Evolutionary conservation across 2,329 filamentous ascomycete species (phyloP).

Genomic region (Talaromyces sp.): DNA sequence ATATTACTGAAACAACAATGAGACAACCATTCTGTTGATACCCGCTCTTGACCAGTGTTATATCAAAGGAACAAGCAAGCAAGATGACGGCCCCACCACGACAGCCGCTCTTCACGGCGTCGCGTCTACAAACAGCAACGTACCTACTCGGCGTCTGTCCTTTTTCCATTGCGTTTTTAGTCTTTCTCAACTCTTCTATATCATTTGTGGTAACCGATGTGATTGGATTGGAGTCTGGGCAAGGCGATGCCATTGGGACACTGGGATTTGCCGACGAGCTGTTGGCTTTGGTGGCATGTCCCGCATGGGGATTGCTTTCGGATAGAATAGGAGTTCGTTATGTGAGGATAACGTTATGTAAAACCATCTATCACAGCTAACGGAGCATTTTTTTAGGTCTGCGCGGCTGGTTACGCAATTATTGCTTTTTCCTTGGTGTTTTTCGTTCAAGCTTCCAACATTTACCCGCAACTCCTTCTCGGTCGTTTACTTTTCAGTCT

Average conservation of each 20-base stretch:
- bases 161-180: slow-evolving; percentile 61
- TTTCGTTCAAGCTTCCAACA: slow-evolving; percentile 78
- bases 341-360: slow-evolving; percentile 25
- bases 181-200: slow-evolving; percentile 60
- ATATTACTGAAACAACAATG: neutral
- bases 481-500: slow-evolving; percentile 83
- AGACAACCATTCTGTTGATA: neutral
- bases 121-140: slow-evolving; percentile 50
- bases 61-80: neutral
- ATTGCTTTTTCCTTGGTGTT: slow-evolving; percentile 71
- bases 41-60: neutral
- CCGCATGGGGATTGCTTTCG: slow-evolving; percentile 45
- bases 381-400: slow-evolving; percentile 29
- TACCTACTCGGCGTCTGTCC: slow-evolving; percentile 59
- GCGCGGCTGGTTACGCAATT: slow-evolving; percentile 72
- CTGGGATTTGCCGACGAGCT: slow-evolving; percentile 47
- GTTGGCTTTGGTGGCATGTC: slow-evolving; percentile 44
- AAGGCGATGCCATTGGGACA: slow-evolving; percentile 57
- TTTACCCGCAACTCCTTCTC: slow-evolving; percentile 83
- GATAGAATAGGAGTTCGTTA: slow-evolving; percentile 44
- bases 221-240: slow-evolving; percentile 50
- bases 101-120: slow-evolving; percentile 50
- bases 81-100: slow-evolving; percentile 23
- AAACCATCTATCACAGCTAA: neutral
- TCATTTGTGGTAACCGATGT: slow-evolving; percentile 62